Conservation (phyloP, 2,329 filamentous ascomycete species). For the Fusarium penzigii region DNA sequence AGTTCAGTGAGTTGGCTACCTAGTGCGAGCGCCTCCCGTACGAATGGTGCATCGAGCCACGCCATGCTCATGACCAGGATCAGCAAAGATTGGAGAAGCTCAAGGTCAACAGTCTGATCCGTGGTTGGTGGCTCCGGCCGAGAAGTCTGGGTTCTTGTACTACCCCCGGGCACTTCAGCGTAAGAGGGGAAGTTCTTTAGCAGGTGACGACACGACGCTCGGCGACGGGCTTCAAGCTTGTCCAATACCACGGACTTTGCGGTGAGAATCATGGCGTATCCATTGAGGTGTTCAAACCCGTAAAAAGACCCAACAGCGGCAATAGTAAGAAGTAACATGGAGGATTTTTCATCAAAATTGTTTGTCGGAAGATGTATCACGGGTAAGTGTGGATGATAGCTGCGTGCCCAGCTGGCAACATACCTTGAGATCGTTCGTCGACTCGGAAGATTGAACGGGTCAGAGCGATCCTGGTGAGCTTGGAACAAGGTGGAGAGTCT, state of each 20-base stretch:
- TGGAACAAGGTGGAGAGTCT: conserved; percentile 10
- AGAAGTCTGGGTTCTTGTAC: neutral
- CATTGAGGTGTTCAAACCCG: conserved; percentile 50
- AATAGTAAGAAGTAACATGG: conserved; percentile 51
- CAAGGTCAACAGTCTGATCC: conserved; percentile 32
- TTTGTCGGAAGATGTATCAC: conserved; percentile 52
- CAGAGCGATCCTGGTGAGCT: conserved; percentile 36
- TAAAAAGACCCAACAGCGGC: conserved; percentile 50
- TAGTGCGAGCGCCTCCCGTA: conserved; percentile 58
- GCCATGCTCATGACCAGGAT: conserved; percentile 60
- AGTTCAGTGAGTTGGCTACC: conserved; percentile 57
- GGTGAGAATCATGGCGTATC: conserved; percentile 58
- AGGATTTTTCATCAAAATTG: conserved; percentile 43
- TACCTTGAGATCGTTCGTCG: conserved; percentile 49
- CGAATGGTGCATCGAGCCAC: conserved; percentile 58
- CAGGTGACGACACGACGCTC: conserved; percentile 6
- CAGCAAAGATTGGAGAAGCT: conserved; percentile 50
- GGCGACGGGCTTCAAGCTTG: conserved; percentile 44
- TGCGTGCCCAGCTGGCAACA: conserved; percentile 52
- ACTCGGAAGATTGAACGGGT: conserved; percentile 48
- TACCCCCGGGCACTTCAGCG: conserved; percentile 3
- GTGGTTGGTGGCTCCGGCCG: neutral
- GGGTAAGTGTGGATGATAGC: conserved; percentile 51
- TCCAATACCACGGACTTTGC: conserved; percentile 55
- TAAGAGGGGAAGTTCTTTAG: conserved; percentile 26